Percentiles rank a stretch among this genome's conserved stretches.
phyloP scores from a whole-genome alignment of 2,329 filamentous ascomycete species.

The Colletotrichum sp. region DNA sequence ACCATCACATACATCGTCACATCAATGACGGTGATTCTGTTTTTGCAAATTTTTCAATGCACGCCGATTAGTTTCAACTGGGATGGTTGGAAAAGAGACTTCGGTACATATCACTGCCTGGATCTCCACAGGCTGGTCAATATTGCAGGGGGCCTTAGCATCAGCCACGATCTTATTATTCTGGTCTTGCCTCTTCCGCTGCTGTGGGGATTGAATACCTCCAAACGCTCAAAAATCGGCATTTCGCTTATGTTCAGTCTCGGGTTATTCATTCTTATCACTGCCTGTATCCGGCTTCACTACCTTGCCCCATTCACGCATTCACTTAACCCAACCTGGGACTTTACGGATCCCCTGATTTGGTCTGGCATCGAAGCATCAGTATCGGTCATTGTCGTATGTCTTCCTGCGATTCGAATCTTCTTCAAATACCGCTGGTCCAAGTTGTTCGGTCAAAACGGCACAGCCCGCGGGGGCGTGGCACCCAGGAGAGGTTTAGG shows the following conservation, averaged over 20 bases:
- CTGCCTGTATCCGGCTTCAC: conserved; percentile 38
- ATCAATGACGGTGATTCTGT: conserved; percentile 30
- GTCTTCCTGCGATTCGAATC: conserved; percentile 43
- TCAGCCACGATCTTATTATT: conserved; percentile 39
- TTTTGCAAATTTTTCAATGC: conserved; percentile 42
- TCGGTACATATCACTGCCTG: conserved; percentile 30
- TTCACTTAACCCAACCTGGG: conserved; percentile 44
- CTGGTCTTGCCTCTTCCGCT: conserved; percentile 38
- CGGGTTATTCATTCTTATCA: conserved; percentile 39
- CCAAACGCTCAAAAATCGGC: conserved; percentile 27
- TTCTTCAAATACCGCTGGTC: conserved; percentile 26
- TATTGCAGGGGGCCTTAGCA: conserved; percentile 33
- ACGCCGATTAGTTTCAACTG: conserved; percentile 35
- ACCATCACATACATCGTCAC: conserved; percentile 28
- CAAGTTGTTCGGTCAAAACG: background rate
- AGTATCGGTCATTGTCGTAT: conserved; percentile 44
- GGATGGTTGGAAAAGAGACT: conserved; percentile 35
- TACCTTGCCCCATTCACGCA: conserved; percentile 36
- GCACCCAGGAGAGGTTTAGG: background rate
- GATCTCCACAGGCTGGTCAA: conserved; percentile 35
- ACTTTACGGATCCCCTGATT: conserved; percentile 43
- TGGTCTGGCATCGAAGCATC: conserved; percentile 49
- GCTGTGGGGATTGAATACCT: conserved; percentile 32
- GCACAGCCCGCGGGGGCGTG: background rate
- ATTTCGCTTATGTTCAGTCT: conserved; percentile 41